Percentiles rank a stretch among this genome's conserved stretches.
Evolutionary conservation across 352 stramenopile species (phyloP).

Genomic region (Phytophthora syringae): DNA sequence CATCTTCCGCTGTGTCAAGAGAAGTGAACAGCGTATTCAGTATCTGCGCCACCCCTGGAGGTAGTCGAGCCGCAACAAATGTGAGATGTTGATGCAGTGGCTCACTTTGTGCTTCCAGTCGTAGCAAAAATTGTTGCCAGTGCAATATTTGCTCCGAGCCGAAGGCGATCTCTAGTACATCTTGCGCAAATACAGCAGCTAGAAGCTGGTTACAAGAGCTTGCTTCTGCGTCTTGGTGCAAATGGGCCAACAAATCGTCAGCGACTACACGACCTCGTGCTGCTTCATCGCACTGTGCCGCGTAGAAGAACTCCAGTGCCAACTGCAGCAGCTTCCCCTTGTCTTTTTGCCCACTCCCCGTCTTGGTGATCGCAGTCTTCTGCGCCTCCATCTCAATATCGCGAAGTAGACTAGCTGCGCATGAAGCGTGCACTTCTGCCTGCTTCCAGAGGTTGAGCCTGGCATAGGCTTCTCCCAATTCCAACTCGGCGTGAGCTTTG

Average conservation of each 20-base stretch:
- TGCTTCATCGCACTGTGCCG: slow-evolving; percentile 28
- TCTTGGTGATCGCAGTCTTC: slow-evolving; percentile 3
- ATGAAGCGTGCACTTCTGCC: slow-evolving; percentile 49
- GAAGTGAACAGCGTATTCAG: slow-evolving; percentile 44
- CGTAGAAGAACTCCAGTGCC: slow-evolving; percentile 38
- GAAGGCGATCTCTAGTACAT: slow-evolving; percentile 32
- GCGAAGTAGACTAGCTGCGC: slow-evolving; percentile 46
- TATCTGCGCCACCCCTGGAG: slow-evolving; percentile 22
- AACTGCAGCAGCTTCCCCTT: slow-evolving; percentile 22
- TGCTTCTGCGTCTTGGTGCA: slow-evolving; percentile 13
- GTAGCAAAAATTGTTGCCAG: slow-evolving; percentile 68
- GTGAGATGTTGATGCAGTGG: slow-evolving; percentile 47
- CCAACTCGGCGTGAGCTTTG: slow-evolving; percentile 54
- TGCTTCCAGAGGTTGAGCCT: slow-evolving; percentile 78
- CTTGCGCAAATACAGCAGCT: slow-evolving; percentile 15
- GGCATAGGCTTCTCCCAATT: slow-evolving; percentile 62
- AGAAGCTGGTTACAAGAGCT: slow-evolving; percentile 20
- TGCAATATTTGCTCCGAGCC: slow-evolving; percentile 42
- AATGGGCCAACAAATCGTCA: slow-evolving; percentile 9
- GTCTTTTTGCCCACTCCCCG: slow-evolving; percentile 1
- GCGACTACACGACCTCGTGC: slow-evolving; percentile 25
- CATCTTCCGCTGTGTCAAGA: slow-evolving; percentile 51
- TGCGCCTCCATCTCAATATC: slow-evolving; percentile 23
- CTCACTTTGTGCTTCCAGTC: slow-evolving; percentile 44
- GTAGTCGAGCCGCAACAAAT: slow-evolving; percentile 32